Percentiles rank a stretch among this genome's conserved stretches.
Conservation (phyloP, 2,329 filamentous ascomycete genomes). For the Ophiostoma montium region DNA sequence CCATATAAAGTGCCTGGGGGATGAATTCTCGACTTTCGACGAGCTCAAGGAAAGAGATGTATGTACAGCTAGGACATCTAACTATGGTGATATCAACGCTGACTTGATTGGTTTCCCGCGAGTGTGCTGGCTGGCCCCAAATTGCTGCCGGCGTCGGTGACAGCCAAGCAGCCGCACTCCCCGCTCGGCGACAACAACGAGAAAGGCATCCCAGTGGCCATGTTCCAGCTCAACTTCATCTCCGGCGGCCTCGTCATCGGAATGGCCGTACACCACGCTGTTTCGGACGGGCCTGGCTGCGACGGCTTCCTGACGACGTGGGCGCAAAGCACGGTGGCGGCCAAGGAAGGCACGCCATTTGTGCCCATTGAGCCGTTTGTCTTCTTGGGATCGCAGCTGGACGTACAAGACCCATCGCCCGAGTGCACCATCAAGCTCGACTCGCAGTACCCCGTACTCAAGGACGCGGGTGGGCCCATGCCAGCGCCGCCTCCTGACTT, state of each 20-base stretch:
- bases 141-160: neutral
- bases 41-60: neutral
- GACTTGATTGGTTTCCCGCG: neutral
- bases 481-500: slow-evolving; percentile 6
- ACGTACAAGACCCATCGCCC: slow-evolving; percentile 3
- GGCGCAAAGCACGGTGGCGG: neutral
- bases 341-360: neutral
- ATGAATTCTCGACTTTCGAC: neutral
- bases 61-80: neutral
- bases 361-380: neutral
- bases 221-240: neutral
- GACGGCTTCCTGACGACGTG: neutral
- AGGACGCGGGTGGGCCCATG: slow-evolving; percentile 7
- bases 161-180: neutral
- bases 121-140: neutral
- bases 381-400: slow-evolving; percentile 1
- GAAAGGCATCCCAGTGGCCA: neutral
- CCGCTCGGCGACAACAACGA: neutral
- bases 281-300: neutral
- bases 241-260: neutral
- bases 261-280: neutral
- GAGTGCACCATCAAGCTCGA: neutral
- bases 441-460: neutral
- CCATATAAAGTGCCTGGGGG: neutral
- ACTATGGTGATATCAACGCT: neutral